Base-by-base conservation (phyloP, 1,284 basidiomycete species). In the Cryptococcus depauperatus region DNA sequence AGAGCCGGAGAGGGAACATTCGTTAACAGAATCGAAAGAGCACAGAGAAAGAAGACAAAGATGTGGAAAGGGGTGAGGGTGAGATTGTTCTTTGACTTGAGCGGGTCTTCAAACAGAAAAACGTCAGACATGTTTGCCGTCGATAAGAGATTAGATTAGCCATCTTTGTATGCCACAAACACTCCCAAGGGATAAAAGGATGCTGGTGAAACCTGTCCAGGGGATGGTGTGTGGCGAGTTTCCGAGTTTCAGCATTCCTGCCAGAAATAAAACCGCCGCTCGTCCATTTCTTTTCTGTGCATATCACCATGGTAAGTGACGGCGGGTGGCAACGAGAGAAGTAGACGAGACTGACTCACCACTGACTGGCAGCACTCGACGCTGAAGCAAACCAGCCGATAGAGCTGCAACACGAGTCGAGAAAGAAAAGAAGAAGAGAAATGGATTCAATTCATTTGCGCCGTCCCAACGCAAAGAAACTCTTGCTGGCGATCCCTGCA, bases 401-500 rank as follows among this genome's bases (percentile, higher is more conserved):
- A 19, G 34, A n/a, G n/a, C n/a, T n/a, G n/a, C 29, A 30, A 3
- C 2, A 11, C 3, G 29, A 30, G 29, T 3, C n/a, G 29, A 30
- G 29, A n/a, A 11, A n/a, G 29, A 30, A 11, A n/a, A n/a, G 29
- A 11, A n/a, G 29, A 30, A 30, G 11, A 18, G n/a, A 18, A 33
- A n/a, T 1, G 11, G 32, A 33, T 9, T 30, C 8, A n/a, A 33
- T 33, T 9, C 3, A 49, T 18, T 43, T 61, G 47, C 61, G 61
- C 40, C 58, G 64, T 27, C 39, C 57, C 33, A 66, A 66, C 46
- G 59, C 61, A 8, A 68, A 68, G 45, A 57, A 58, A 10, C 50
- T 67, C 3, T 61, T 60, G 3, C 54, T 68, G 26, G 47, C 56
- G n/a, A 51, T 68, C 9, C 47, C 55, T n/a, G 38, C 54, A 3